phyloP scores from a whole-genome alignment of 768 basidiomycete genomes.

The Pleurotus giganteus region DNA sequence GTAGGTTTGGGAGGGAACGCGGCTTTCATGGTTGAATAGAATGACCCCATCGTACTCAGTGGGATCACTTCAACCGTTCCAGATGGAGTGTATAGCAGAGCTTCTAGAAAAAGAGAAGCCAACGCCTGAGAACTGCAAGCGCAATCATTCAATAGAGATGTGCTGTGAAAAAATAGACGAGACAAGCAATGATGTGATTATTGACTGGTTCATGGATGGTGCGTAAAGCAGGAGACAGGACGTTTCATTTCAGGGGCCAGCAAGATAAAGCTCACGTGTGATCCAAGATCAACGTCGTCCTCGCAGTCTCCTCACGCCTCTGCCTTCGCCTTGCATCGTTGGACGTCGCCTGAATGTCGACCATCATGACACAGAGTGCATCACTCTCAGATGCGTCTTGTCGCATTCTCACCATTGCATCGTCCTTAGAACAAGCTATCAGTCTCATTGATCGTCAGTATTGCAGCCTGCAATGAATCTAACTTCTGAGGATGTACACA shows the following conservation, averaged over 20 bases:
- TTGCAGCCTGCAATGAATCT: neutral
- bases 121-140: too few relatives aligned
- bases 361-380: neutral
- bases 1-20: slow-evolving; percentile 17
- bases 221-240: too few relatives aligned
- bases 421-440: slow-evolving; percentile 25
- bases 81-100: too few relatives aligned
- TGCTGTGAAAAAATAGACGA: too few relatives aligned
- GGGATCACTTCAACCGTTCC: too few relatives aligned
- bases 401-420: slow-evolving; percentile 31
- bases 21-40: neutral
- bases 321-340: neutral
- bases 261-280: neutral
- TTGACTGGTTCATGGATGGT: too few relatives aligned
- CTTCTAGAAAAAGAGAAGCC: too few relatives aligned
- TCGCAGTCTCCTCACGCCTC: neutral
- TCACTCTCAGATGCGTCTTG: slow-evolving; percentile 18
- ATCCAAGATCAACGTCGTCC: neutral
- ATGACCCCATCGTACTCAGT: neutral
- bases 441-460: slow-evolving; percentile 21
- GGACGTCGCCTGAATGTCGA: neutral
- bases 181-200: too few relatives aligned
- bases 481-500: neutral
- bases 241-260: too few relatives aligned
- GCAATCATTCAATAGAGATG: too few relatives aligned